Evolutionary conservation across 169 alveolate genomes (phyloP), one percentile per base, ranked within the genome.

Genomic region (Plasmodium vinckei): DNA sequence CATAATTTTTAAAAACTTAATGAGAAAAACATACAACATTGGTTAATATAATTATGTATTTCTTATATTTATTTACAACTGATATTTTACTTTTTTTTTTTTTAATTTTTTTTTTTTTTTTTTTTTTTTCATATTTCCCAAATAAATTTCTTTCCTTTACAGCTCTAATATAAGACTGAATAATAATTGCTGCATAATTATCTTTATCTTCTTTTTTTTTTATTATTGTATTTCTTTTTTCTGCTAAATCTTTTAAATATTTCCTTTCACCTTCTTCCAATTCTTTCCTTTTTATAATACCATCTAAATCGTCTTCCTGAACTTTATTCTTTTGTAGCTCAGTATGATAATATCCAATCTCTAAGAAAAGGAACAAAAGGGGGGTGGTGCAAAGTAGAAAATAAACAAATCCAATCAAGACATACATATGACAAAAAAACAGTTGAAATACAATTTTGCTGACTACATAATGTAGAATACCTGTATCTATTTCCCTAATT

Each of bases 91-190:
- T 51, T 51, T 51, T 51, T 21, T 10, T 49, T 56, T 33, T 63
- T 77, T 75, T 64, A 47, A 53, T 53, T 82, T 9, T 44, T 27
- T 54, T 68, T 82, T 82, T 65, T 77, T 65, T 77, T 13, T 77
- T 77, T 57, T 79, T 79, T 23, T 79, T 82, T 46, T 68, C 72
- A 15, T 82, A 60, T 54, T 82, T 82, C 17, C 72, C 44, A 47
- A 65, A 82, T 39, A 67, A 54, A 33, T 56, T 54, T 9, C 90
- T 54, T 56, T 82, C 72, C 54, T 68, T 82, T 13, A 82, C 71
- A 7, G 90, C 90, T 51, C 90, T 82, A 6, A 82, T 82, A 49
- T 82, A 82, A 12, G 90, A 67, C 17, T 82, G 90, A 39, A 82
- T 82, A 54, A 82, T 21, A 19, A 60, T 56, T 9, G 90, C 90